These are phyloP conservation scores for Pseudogymnoascus sp. DNA, from an alignment of 2,329 filamentous ascomycete genomes.

Conservation along the genomic window DNA sequence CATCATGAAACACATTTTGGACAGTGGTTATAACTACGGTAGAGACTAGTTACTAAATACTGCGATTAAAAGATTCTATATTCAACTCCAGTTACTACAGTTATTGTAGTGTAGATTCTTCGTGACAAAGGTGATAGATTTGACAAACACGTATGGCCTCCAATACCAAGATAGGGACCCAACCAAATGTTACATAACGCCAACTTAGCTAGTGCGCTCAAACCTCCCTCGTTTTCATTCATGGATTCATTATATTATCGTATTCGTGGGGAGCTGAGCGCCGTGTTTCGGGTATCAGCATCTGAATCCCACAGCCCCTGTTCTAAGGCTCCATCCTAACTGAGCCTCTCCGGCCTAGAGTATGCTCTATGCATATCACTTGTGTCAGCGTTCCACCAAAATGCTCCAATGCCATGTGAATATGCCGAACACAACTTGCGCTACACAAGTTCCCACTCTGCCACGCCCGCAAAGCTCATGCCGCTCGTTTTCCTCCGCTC, in stretches of 20 bases:
- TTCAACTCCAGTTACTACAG: neutral
- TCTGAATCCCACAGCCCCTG: neutral
- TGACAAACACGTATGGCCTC: neutral
- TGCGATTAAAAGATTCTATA: neutral
- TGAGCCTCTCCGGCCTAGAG: neutral
- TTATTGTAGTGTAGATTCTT: neutral
- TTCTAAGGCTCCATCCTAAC: neutral
- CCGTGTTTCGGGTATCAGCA: neutral
- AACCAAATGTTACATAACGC: neutral
- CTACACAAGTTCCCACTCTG: constrained; percentile 24
- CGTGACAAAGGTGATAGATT: neutral
- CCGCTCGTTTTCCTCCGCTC: constrained; percentile 23
- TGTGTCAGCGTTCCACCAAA: constrained; percentile 5
- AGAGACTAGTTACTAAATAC: neutral
- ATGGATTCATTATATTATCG: constrained; percentile 1
- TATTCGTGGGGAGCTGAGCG: neutral
- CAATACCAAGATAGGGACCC: neutral
- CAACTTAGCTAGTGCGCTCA: neutral
- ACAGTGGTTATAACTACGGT: neutral
- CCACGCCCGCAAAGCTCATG: constrained; percentile 24
- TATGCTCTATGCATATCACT: neutral
- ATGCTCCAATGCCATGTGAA: constrained; percentile 1
- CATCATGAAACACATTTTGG: neutral
- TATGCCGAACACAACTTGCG: neutral
- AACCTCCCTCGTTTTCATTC: neutral